Evolutionary conservation across 148 eudicot species (phyloP).

Genomic region (Hydrangea macrophylla): DNA sequence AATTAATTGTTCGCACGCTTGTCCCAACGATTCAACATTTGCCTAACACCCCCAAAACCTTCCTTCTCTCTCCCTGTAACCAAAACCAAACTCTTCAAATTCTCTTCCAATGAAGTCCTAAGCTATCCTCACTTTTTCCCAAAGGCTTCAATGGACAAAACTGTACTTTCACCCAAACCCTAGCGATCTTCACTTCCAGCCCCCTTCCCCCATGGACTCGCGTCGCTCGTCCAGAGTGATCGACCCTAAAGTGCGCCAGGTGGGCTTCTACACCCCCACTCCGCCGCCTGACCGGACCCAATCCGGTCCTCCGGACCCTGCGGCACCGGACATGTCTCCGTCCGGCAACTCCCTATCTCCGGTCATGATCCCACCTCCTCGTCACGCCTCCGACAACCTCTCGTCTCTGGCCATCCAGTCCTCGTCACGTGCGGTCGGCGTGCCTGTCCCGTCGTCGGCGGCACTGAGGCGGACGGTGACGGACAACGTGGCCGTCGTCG

Average conservation of each 20-base stretch:
- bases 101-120: background rate
- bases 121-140: background rate
- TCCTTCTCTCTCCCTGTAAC: no score
- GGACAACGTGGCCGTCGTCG: slow-evolving; percentile 19
- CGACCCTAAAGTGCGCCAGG: slow-evolving; percentile 39
- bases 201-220: slow-evolving; percentile 18
- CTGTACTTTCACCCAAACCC: background rate
- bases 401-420: slow-evolving; percentile 7
- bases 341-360: slow-evolving; percentile 30
- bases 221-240: slow-evolving; percentile 18
- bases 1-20: no score
- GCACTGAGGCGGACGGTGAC: slow-evolving; percentile 3
- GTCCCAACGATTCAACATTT: no score
- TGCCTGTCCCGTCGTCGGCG: slow-evolving; percentile 16
- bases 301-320: background rate
- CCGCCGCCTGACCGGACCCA: slow-evolving; percentile 14
- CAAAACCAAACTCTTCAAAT: no score
- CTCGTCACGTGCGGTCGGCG: slow-evolving; percentile 21
- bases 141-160: background rate
- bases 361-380: slow-evolving; percentile 52
- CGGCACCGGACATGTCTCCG: slow-evolving; percentile 14
- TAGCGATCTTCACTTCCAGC: background rate
- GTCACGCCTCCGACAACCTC: slow-evolving; percentile 28
- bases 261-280: slow-evolving; percentile 28
- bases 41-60: no score